Evolutionary conservation across 805 yeast genomes (phyloP), one percentile per base, ranked within the genome.

Genomic region (Limtongozyma cylindracea): DNA sequence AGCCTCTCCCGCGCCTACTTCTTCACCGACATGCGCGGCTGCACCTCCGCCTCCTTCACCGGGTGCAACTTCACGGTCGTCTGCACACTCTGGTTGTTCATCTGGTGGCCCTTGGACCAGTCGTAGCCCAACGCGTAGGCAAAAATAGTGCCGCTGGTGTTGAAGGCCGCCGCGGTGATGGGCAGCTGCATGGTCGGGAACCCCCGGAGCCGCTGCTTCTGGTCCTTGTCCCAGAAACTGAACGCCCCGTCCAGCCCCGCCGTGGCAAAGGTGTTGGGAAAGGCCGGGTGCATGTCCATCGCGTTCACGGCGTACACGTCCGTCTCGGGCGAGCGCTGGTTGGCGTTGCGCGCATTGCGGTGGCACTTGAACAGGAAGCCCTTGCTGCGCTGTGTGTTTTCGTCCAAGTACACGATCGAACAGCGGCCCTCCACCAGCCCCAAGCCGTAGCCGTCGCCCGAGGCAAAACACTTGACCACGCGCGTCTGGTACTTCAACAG

Each of bases 361-460:
- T 88, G 98, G 45, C 98, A 88, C 41, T 77, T 76, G 60, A 88
- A 88, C 4, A 94, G 70, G 42, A 84, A 88, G 3, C 88, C 88
- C 17, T 42, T 41, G 32, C 63, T 59, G 25, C 56, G 55, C 37
- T 72, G 91, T 33, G 72, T 78, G 23, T 55, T 56, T 12, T 77
- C 93, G 35, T 76, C 91, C 24, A 84, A 65, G 41, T 82, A 88
- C 40, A 78, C 92, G 33, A 88, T 68, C 9, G 92, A 91, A 47
- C 96, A 78, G 31, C 98, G 60, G 16, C 96, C 96, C 47, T 88
- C 98, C 21, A 84, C 64, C 5, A 92, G 71, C 4, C 93, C 96
- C 21, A 88, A 47, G 1, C 93, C 94, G 45, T 60, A 88, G 7
- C 96, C 95, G 35, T 74, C 70, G 8, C 92, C 96, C 29, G 65